Percentiles rank a stretch among this genome's conserved stretches.
Evolutionary conservation across 2,329 filamentous ascomycete species (phyloP).

Genomic region (Sporothrix euskadiensis): DNA sequence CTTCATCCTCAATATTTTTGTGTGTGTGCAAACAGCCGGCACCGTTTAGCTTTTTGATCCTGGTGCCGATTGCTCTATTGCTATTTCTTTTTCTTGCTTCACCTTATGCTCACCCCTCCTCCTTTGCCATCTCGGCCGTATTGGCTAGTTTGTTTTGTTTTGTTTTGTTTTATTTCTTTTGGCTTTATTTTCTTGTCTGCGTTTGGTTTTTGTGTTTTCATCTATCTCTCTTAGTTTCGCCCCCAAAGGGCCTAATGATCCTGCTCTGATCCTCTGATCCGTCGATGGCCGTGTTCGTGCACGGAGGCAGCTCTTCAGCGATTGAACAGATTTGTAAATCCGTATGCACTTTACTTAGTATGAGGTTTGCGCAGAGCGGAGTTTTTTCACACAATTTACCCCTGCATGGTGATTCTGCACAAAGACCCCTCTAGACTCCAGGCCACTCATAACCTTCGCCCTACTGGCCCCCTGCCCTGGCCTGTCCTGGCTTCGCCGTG

Average conservation of each 20-base stretch:
- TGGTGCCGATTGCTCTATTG: neutral
- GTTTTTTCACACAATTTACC: neutral
- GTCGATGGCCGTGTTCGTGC: neutral
- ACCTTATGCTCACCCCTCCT: neutral
- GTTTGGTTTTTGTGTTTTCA: neutral
- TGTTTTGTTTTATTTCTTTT: neutral
- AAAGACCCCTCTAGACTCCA: neutral
- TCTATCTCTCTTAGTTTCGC: neutral
- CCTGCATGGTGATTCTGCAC: slow-evolving; percentile 13
- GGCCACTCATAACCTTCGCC: neutral
- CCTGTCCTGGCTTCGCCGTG: neutral
- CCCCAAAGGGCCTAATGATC: neutral
- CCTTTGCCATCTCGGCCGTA: slow-evolving; percentile 8
- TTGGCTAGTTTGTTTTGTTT: neutral
- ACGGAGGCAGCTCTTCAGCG: neutral
- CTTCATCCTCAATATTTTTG: neutral
- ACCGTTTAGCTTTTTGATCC: neutral
- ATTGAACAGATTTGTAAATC: neutral
- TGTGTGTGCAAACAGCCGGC: neutral
- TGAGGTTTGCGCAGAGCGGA: neutral
- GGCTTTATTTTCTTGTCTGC: neutral
- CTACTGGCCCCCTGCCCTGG: neutral
- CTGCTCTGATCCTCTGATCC: neutral
- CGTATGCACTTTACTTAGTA: neutral
- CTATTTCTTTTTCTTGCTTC: neutral